Evolutionary conservation across 805 yeast genomes (phyloP).

Genomic region (Starmera dryadoides): DNA sequence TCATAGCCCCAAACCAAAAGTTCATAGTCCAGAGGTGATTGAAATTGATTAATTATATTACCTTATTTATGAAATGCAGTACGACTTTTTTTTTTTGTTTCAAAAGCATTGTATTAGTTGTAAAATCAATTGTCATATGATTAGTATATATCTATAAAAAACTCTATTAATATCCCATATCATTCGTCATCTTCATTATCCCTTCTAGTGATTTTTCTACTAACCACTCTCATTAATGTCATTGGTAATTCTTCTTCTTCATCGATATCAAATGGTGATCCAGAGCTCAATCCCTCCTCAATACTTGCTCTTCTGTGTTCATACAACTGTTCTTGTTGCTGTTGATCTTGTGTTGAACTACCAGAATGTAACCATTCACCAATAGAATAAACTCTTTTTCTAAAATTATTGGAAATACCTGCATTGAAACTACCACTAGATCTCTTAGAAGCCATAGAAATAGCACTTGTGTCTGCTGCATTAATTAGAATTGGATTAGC

Average conservation of each 20-base stretch:
- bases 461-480: background rate
- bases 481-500: background rate
- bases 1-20: slow-evolving; percentile 53
- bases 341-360: no score
- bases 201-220: slow-evolving; percentile 12
- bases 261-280: slow-evolving; percentile 4
- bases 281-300: slow-evolving; percentile 17
- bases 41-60: slow-evolving; percentile 46
- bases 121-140: no score
- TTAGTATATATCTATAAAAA: no score
- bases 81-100: no score
- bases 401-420: slow-evolving; percentile 21
- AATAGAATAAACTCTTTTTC: slow-evolving; percentile 29
- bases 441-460: background rate
- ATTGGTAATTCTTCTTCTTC: slow-evolving; percentile 28
- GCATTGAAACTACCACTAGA: background rate
- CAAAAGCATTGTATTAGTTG: no score
- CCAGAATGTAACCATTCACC: slow-evolving; percentile 24
- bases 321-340: no score
- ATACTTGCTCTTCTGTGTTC: slow-evolving; percentile 16
- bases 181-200: background rate
- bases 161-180: background rate
- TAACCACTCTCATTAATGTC: slow-evolving; percentile 29
- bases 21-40: slow-evolving; percentile 70
- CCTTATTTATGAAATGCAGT: no score